phyloP scores from a whole-genome alignment of 495 filamentous ascomycete genomes.

The Lentithecium fluviatile region DNA sequence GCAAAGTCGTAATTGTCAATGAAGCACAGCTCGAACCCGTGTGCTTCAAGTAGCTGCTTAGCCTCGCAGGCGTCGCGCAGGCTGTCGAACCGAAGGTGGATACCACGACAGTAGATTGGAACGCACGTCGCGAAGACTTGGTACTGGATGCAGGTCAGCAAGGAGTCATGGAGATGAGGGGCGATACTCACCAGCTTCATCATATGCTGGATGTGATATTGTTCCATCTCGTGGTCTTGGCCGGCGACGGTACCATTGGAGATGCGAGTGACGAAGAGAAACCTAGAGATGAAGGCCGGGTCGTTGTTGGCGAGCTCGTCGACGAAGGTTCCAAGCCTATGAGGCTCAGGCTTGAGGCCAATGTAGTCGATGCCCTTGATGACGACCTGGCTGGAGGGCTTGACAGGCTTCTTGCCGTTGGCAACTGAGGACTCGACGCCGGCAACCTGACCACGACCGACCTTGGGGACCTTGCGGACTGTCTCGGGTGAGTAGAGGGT shows the following conservation, averaged over 20 bases:
- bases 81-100: slow-evolving; percentile 23
- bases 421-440: neutral
- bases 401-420: neutral
- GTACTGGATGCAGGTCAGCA: slow-evolving; percentile 15
- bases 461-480: neutral
- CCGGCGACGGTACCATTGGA: neutral
- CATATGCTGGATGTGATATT: neutral
- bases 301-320: slow-evolving; percentile 4
- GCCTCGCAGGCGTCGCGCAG: slow-evolving; percentile 7
- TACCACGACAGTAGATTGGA: slow-evolving; percentile 4
- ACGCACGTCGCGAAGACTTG: neutral
- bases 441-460: neutral
- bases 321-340: slow-evolving; percentile 2
- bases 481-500: slow-evolving; percentile 5
- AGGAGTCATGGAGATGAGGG: neutral
- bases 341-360: neutral
- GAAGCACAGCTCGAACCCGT: neutral
- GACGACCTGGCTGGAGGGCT: neutral
- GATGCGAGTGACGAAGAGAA: slow-evolving; percentile 4
- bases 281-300: slow-evolving; percentile 6
- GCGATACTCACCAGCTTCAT: slow-evolving; percentile 21
- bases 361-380: neutral
- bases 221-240: neutral
- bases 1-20: slow-evolving; percentile 7
- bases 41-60: neutral